Base-by-base conservation (phyloP, 2,329 filamentous ascomycete genomes). In the Fusarium ambrosium region DNA sequence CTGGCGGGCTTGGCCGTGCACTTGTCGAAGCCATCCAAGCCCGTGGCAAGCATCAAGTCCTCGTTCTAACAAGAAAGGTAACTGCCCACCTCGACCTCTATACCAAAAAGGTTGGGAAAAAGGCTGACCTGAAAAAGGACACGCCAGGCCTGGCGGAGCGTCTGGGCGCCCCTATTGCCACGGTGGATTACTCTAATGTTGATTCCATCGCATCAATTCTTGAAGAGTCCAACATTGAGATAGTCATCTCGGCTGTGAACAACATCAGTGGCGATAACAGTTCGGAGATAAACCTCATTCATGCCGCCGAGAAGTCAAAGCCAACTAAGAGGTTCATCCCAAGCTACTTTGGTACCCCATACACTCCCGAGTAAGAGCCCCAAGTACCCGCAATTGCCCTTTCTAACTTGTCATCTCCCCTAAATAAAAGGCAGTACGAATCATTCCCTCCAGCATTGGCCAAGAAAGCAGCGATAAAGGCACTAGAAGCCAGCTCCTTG, bases 211-310 rank as follows among this genome's bases (percentile, higher is more conserved):
- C 73, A 20, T 73, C 74, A 22, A 34, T 68, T 4, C 78, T 83
- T 4, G 37, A 41, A 18, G 79, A 80, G 53, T 76, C 79, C 41
- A 80, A 87, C 75, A 81, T 88, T n/a, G 79, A 87, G 60, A 87
- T 84, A 0, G 77, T 88, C 48, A 83, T 88, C 34, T 88, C 85
- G 0, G 78, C 83, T 4, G 79, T 88, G 16, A 78, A 58, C 29
- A 18, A 85, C 45, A 24, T 51, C 64, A 69, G 78, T 60, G 69
- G 20, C 37, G 37, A 41, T 18, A 71, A 76, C 61, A 41, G 37
- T 41, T 41, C 77, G 29, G 39, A 65, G 41, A 7, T 84, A 10
- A 84, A 85, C 36, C 80, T 88, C n/a, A 84, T 88, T 53, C 75
- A 80, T 11, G 86, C 86, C 1, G 84, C 86, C 0, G 85, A 84